Percentiles rank a stretch among this genome's conserved stretches.
Evolutionary conservation across 2,329 filamentous ascomycete species (phyloP).

Genomic region (Aspergillus pseudoglaucus): DNA sequence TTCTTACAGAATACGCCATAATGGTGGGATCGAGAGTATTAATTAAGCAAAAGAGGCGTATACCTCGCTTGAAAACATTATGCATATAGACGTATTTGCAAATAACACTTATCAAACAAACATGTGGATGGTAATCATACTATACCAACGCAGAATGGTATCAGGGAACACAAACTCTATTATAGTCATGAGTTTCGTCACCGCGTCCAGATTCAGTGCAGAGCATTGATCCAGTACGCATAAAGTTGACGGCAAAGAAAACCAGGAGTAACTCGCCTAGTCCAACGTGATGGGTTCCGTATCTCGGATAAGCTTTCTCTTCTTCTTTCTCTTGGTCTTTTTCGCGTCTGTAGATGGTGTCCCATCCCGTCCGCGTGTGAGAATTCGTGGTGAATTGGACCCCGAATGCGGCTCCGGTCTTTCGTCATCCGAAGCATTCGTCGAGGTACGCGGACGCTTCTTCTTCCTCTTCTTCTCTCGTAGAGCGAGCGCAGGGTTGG

Average conservation of each 20-base stretch:
- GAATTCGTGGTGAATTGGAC: slow-evolving; percentile 4
- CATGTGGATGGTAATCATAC: no score
- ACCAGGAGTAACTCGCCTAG: background rate
- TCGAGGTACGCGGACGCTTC: slow-evolving; percentile 6
- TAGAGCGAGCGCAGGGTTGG: slow-evolving; percentile 4
- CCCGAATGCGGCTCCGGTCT: background rate
- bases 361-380: slow-evolving; percentile 1
- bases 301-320: slow-evolving; percentile 2
- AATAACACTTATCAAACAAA: no score
- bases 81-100: background rate
- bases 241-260: background rate
- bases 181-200: no score
- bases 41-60: background rate
- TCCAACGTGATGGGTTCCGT: slow-evolving; percentile 5
- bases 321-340: slow-evolving; percentile 15
- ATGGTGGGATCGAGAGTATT: background rate
- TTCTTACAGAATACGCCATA: slow-evolving; percentile 23
- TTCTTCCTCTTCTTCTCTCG: slow-evolving; percentile 9
- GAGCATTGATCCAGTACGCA: background rate
- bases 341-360: background rate
- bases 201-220: no score
- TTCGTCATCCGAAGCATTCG: slow-evolving; percentile 3
- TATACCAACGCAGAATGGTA: no score
- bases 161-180: no score
- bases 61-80: background rate